Percentiles rank a stretch among this genome's conserved stretches.
phyloP scores from a whole-genome alignment of 495 filamentous ascomycete genomes.

The Aspergillus cristatus region DNA sequence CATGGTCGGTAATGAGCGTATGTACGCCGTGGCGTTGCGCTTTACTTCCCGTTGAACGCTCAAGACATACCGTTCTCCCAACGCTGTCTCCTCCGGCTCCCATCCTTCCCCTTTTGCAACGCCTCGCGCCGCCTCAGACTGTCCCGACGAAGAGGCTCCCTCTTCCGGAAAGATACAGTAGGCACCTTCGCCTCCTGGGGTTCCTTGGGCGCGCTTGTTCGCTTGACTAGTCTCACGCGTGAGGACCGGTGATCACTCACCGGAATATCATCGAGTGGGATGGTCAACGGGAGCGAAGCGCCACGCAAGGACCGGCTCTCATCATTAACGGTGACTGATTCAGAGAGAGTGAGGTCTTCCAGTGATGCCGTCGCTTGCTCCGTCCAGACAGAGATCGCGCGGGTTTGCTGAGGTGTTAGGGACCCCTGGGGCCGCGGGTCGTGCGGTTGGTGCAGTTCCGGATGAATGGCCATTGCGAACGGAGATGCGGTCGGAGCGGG shows the following conservation, averaged over 20 bases:
- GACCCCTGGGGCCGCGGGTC: conserved; percentile 15
- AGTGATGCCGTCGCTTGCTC: conserved; percentile 40
- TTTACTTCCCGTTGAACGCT: too few relatives aligned
- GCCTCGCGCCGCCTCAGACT: conserved; percentile 64
- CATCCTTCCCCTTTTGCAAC: conserved; percentile 83
- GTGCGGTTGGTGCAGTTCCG: conserved; percentile 19
- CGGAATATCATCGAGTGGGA: conserved; percentile 39
- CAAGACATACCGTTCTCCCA: conserved; percentile 84
- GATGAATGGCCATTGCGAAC: conserved; percentile 34
- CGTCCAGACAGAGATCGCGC: conserved; percentile 44
- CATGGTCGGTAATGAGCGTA: too few relatives aligned
- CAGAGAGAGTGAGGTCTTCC: conserved; percentile 31
- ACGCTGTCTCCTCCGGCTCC: conserved; percentile 73
- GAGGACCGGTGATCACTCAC: conserved; percentile 10
- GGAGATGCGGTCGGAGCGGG: too few relatives aligned
- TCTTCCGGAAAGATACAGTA: conserved; percentile 31
- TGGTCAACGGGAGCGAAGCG: conserved; percentile 34
- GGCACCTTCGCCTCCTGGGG: conserved; percentile 14
- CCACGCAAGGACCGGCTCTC: conserved; percentile 25
- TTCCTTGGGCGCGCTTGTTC: conserved; percentile 7
- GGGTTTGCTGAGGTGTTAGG: conserved; percentile 34
- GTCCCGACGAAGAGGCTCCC: conserved; percentile 46
- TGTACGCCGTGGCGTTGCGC: too few relatives aligned
- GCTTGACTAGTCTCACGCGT: conserved; percentile 10
- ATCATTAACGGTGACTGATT: conserved; percentile 4